Conservation (phyloP, 495 filamentous ascomycete genomes). For the Penicillium tannophilum region DNA sequence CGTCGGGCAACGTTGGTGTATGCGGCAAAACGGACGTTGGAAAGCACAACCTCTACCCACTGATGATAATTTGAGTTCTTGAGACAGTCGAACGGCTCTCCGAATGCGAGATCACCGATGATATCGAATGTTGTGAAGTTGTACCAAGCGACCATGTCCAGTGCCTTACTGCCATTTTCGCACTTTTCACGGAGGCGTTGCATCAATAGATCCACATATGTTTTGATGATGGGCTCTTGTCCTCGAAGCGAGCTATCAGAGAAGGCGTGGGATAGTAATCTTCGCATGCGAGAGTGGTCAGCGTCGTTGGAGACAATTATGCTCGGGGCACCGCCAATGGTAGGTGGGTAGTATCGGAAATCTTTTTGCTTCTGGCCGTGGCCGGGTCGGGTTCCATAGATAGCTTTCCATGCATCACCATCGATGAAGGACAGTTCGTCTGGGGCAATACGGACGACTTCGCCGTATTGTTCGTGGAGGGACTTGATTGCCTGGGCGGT, state of each 20-base stretch:
- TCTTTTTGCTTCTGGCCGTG: constrained; percentile 21
- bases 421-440: constrained; percentile 47
- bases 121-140: constrained; percentile 65
- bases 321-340: constrained; percentile 6
- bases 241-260: constrained; percentile 45
- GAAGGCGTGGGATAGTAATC: constrained; percentile 55
- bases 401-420: constrained; percentile 54
- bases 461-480: constrained; percentile 44
- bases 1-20: constrained; percentile 28
- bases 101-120: constrained; percentile 63
- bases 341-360: constrained; percentile 20
- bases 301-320: constrained; percentile 36
- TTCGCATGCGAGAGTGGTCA: constrained; percentile 44
- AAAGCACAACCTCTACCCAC: constrained; percentile 56
- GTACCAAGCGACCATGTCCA: constrained; percentile 57
- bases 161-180: constrained; percentile 4
- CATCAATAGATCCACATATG: constrained; percentile 52
- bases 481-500: background rate
- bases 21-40: constrained; percentile 26
- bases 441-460: constrained; percentile 54
- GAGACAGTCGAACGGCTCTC: constrained; percentile 59
- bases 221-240: constrained; percentile 46
- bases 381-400: constrained; percentile 48
- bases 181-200: constrained; percentile 39
- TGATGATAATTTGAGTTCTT: constrained; percentile 51